A percentile compares a stretch with the other conserved stretches of the same genome.
Evolutionary conservation across 306 rosid genomes (phyloP).

Genomic region (Trifolium dubium): DNA sequence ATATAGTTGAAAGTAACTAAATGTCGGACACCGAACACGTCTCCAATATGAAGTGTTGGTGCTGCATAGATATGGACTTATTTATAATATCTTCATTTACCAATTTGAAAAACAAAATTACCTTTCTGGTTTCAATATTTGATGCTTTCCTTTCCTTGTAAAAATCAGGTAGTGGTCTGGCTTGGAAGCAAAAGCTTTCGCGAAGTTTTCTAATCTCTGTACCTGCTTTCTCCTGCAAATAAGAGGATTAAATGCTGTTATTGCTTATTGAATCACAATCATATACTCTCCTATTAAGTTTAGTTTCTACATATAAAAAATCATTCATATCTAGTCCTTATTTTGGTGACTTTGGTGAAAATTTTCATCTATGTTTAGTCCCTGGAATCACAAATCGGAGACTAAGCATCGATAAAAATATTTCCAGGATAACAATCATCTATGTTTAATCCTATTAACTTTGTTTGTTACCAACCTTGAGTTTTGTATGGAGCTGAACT

Average conservation of each 20-base stretch:
- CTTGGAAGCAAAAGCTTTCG: slow-evolving; percentile 89
- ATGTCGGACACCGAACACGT: neutral
- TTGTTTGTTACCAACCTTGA: slow-evolving; percentile 60
- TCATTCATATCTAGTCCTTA: neutral
- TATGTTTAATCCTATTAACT: neutral
- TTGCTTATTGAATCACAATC: neutral
- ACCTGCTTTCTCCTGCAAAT: slow-evolving; percentile 77
- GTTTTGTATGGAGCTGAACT: slow-evolving; percentile 66
- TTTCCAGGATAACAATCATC: neutral
- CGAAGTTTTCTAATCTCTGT: slow-evolving; percentile 71
- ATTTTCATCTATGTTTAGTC: neutral
- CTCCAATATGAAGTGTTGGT: neutral
- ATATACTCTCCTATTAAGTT: neutral
- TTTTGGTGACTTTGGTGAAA: neutral
- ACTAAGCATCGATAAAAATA: neutral
- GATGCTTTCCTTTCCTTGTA: slow-evolving; percentile 72
- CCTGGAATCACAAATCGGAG: neutral
- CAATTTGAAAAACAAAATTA: slow-evolving; percentile 8
- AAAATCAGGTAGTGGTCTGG: slow-evolving; percentile 91
- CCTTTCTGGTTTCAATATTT: slow-evolving; percentile 56
- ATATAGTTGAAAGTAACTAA: neutral
- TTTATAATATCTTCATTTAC: neutral
- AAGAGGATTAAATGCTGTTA: neutral
- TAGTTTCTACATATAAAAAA: neutral
- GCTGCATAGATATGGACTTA: neutral